Conservation (phyloP, 2,329 filamentous ascomycete species). For the Aspergillus melleus region DNA sequence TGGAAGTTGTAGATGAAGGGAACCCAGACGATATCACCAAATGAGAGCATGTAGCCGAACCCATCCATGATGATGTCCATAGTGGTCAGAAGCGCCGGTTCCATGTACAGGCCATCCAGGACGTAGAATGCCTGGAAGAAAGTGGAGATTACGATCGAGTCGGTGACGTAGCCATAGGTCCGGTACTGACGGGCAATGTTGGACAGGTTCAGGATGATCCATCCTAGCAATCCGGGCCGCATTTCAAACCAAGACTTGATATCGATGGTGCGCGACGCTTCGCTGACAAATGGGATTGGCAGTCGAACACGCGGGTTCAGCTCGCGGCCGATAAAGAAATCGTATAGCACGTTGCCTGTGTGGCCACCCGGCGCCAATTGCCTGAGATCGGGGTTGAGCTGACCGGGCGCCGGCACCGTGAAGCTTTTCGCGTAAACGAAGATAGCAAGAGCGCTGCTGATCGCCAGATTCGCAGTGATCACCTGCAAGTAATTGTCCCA, state of each 20-base stretch:
- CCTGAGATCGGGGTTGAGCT: slow-evolving; percentile 69
- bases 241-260: slow-evolving; percentile 89
- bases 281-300: slow-evolving; percentile 71
- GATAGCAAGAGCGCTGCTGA: slow-evolving; percentile 69
- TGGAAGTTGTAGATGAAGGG: slow-evolving; percentile 87
- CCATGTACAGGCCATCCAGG: slow-evolving; percentile 82
- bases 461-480: slow-evolving; percentile 76
- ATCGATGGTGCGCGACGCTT: slow-evolving; percentile 64
- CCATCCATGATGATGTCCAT: slow-evolving; percentile 94
- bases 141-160: slow-evolving; percentile 80
- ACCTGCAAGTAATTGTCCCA: slow-evolving; percentile 87
- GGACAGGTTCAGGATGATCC: slow-evolving; percentile 80
- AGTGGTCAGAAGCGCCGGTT: slow-evolving; percentile 83
- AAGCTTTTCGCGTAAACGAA: slow-evolving; percentile 85
- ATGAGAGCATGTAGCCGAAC: slow-evolving; percentile 92
- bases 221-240: slow-evolving; percentile 86
- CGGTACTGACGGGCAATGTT: slow-evolving; percentile 88
- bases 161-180: slow-evolving; percentile 77
- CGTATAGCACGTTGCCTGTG: slow-evolving; percentile 83
- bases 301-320: slow-evolving; percentile 78
- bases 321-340: slow-evolving; percentile 96
- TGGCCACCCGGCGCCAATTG: slow-evolving; percentile 80
- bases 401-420: slow-evolving; percentile 61
- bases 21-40: slow-evolving; percentile 90
- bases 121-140: slow-evolving; percentile 78